Evolutionary conservation across 2,329 filamentous ascomycete genomes (phyloP).

Genomic region (Pseudopithomyces chartarum): DNA sequence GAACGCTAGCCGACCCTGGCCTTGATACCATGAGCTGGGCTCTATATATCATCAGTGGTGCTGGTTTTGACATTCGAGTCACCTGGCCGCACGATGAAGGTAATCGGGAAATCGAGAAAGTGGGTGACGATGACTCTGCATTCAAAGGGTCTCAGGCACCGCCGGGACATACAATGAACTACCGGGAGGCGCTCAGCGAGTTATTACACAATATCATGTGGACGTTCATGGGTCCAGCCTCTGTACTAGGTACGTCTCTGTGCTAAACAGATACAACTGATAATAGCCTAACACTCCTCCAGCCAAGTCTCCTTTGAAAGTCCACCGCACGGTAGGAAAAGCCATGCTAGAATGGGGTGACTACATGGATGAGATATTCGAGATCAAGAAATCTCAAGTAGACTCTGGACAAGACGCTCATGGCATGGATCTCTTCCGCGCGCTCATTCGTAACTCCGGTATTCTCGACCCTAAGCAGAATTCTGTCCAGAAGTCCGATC

Average conservation of each 20-base stretch:
- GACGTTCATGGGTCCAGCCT: slow-evolving; percentile 64
- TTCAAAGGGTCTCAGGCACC: slow-evolving; percentile 38
- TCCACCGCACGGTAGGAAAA: slow-evolving; percentile 57
- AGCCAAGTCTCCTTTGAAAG: slow-evolving; percentile 49
- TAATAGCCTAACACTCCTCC: neutral
- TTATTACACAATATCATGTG: slow-evolving; percentile 68
- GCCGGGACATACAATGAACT: slow-evolving; percentile 60
- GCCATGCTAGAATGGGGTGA: slow-evolving; percentile 67
- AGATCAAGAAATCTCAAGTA: slow-evolving; percentile 61
- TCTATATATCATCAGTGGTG: slow-evolving; percentile 66
- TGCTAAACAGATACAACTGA: neutral
- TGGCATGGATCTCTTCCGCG: slow-evolving; percentile 62
- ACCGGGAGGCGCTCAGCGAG: slow-evolving; percentile 65
- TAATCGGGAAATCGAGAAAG: slow-evolving; percentile 36
- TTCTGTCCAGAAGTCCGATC: slow-evolving; percentile 54
- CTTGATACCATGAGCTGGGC: slow-evolving; percentile 69
- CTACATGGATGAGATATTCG: slow-evolving; percentile 73
- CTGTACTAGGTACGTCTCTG: slow-evolving; percentile 56
- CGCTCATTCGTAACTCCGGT: slow-evolving; percentile 42
- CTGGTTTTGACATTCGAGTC: slow-evolving; percentile 70
- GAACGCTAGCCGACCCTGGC: slow-evolving; percentile 62
- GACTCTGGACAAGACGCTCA: slow-evolving; percentile 42
- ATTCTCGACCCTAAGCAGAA: slow-evolving; percentile 42
- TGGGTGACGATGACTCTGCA: slow-evolving; percentile 33
- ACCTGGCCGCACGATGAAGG: slow-evolving; percentile 64